A percentile compares a stretch with the other conserved stretches of the same genome.
phyloP scores from a whole-genome alignment of 1,284 basidiomycete genomes.

The Gomphus bonarii region DNA sequence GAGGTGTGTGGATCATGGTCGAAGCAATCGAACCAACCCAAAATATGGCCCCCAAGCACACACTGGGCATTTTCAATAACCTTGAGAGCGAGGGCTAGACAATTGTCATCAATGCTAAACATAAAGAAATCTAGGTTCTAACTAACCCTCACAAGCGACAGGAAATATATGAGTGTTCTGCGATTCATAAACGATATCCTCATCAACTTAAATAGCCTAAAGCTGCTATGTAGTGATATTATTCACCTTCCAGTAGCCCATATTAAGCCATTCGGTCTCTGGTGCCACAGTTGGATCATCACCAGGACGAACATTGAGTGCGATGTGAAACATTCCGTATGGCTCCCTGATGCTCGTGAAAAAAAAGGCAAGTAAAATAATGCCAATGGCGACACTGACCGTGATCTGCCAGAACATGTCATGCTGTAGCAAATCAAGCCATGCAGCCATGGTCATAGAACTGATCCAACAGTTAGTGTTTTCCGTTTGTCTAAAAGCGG shows the following conservation, averaged over 20 bases:
- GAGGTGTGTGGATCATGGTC: conserved; percentile 1
- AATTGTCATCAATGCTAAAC: neutral
- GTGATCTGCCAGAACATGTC: neutral
- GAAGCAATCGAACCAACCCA: conserved; percentile 32
- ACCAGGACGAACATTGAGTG: conserved; percentile 31
- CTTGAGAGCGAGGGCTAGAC: conserved; percentile 43
- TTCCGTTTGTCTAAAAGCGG: neutral
- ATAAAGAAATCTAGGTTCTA: neutral
- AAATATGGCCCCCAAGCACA: conserved; percentile 31
- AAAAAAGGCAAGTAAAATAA: neutral
- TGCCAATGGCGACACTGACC: neutral
- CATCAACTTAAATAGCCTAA: too few species aligned
- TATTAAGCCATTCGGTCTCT: conserved; percentile 58
- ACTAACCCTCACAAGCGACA: conserved; percentile 46
- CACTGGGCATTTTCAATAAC: conserved; percentile 36
- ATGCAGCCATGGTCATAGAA: neutral
- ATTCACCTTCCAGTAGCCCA: conserved; percentile 54
- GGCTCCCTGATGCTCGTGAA: conserved; percentile 26
- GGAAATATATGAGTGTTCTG: conserved; percentile 45
- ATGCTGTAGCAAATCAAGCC: neutral
- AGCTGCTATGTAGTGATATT: conserved; percentile 4
- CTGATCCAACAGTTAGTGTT: neutral
- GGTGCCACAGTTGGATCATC: conserved; percentile 25
- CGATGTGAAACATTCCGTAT: conserved; percentile 44
- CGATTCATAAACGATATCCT: neutral